Evolutionary conservation across 208 protist species (phyloP), one percentile per base, ranked within the genome.

Genomic region (Leishmania mexicana): DNA sequence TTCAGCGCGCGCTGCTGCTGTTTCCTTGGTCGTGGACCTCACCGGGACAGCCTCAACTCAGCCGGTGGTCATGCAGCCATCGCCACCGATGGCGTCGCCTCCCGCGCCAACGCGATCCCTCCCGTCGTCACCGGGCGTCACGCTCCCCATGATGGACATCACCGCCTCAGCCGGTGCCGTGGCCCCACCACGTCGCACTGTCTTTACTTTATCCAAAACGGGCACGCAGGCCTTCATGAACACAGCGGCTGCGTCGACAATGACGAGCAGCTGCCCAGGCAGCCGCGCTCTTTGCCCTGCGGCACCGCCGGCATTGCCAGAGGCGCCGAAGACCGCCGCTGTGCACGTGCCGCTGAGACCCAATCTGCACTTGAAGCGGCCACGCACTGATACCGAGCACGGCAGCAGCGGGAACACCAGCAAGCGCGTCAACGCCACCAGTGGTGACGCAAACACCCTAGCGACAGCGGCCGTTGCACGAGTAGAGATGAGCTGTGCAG

Each of bases 181-280:
- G 21, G 70, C 57, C 31, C 68, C 70, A 35, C 62, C 80, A 35
- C 83, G 86, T 15, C 82, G 87, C 42, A 89, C 87, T 3, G 82
- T 85, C 24, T 89, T 89, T 67, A 86, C 83, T 15, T 54, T 89
- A 21, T 70, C 80, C n/a, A 31, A 70, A 19, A 17, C 75, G 24
- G 54, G 60, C 21, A 5, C 68, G 15, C n/a, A 21, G 11, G 21
- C 24, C 45, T 35, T 45, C 28, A 53, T 19, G 21, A 76, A 6
- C 51, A 64, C 73, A 64, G 7, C 73, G 17, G n/a, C 51, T 64
- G 51, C 47, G 31, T 76, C 53, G 5, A 57, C n/a, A 13, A 13
- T 45, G 51, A 17, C 35, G 15, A 45, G 31, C 57, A 68, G 57
- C 57, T 49, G n/a, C 40, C n/a, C 38, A 28, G 57, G 7, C 28